Evolutionary conservation across 306 rosid species (phyloP).

Genomic region (Prunus mongolica): DNA sequence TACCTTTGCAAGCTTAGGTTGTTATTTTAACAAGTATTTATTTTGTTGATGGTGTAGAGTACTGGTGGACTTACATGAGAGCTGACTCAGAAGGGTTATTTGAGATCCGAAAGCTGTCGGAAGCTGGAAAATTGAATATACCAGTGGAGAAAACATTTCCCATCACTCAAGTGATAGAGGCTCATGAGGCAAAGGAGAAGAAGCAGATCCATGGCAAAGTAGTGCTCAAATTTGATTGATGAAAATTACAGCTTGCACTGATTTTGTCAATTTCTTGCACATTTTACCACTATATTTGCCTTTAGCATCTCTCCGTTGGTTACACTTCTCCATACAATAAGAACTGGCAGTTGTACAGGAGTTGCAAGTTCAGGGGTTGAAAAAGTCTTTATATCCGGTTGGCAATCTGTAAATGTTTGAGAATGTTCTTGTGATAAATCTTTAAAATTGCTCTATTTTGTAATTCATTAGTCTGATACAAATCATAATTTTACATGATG

Average conservation of each 20-base stretch:
- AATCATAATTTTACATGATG: no score
- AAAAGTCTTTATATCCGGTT: background rate
- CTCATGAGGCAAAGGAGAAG: constrained; percentile 84
- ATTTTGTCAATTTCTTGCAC: background rate
- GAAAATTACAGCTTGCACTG: constrained; percentile 5
- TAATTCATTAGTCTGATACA: background rate
- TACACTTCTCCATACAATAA: constrained; percentile 23
- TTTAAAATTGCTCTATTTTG: background rate
- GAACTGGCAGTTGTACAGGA: constrained; percentile 4
- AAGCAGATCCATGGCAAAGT: constrained; percentile 72
- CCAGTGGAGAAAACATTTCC: constrained; percentile 87
- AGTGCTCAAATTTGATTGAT: constrained; percentile 75
- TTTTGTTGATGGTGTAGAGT: constrained; percentile 50
- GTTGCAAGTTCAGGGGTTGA: background rate
- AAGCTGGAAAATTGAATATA: constrained; percentile 77
- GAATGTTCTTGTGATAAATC: background rate
- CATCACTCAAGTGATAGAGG: constrained; percentile 72
- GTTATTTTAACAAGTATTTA: background rate
- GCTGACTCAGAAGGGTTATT: constrained; percentile 80
- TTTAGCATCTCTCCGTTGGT: background rate
- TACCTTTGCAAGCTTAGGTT: background rate
- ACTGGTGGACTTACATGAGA: constrained; percentile 90
- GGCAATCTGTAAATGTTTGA: constrained; percentile 24
- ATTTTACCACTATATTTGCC: background rate
- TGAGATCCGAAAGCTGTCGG: constrained; percentile 70